A percentile compares a stretch with the other conserved stretches of the same genome.
These are phyloP conservation scores for Kalaharituber pfeilii DNA, from an alignment of 2,329 filamentous ascomycete species.

Conservation along the genomic window DNA sequence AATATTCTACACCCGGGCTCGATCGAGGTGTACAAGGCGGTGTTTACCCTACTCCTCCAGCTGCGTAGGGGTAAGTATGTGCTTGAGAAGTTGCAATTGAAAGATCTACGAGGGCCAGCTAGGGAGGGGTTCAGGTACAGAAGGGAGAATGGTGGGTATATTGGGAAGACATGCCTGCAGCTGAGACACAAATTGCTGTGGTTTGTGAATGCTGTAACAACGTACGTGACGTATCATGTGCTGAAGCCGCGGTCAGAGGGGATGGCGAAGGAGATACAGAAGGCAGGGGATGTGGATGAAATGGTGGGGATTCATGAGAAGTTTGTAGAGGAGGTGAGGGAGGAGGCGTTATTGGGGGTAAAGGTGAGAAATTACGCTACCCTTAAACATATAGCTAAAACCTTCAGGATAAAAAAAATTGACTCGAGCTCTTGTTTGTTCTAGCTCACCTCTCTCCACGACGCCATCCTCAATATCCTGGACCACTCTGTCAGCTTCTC, in stretches of 20 bases:
- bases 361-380: too few species aligned
- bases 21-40: slow-evolving; percentile 49
- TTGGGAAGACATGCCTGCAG: slow-evolving; percentile 30
- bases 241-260: slow-evolving; percentile 41
- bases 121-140: too few species aligned
- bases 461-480: neutral
- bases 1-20: neutral
- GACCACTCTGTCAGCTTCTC: slow-evolving; percentile 21
- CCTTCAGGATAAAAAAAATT: too few species aligned
- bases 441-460: too few species aligned
- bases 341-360: slow-evolving; percentile 26
- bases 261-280: slow-evolving; percentile 41
- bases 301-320: slow-evolving; percentile 57
- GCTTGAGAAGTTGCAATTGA: slow-evolving; percentile 39
- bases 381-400: too few species aligned
- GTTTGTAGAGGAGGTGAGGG: slow-evolving; percentile 42
- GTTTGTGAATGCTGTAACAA: slow-evolving; percentile 58
- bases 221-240: slow-evolving; percentile 58
- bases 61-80: slow-evolving; percentile 51
- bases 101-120: slow-evolving; percentile 30
- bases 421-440: too few species aligned
- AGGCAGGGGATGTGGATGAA: slow-evolving; percentile 55
- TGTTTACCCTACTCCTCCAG: slow-evolving; percentile 65
- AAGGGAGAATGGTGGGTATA: too few species aligned
- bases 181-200: slow-evolving; percentile 63